Conservation (phyloP, 257 asterid species). For the Solanum piurae region DNA sequence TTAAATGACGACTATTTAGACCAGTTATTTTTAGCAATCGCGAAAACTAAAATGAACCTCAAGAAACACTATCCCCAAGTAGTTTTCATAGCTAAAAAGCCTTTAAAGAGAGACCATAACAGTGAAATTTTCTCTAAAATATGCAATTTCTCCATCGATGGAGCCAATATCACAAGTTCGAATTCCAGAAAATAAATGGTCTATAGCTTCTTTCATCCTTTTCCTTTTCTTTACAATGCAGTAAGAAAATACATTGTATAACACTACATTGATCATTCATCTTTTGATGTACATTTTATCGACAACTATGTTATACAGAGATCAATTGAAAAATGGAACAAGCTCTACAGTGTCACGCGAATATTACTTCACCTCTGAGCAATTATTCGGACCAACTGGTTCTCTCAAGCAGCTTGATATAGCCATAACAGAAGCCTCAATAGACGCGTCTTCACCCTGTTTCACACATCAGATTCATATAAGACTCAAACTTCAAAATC, state of each 20-base stretch:
- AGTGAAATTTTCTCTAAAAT: neutral
- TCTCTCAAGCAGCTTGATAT: constrained; percentile 73
- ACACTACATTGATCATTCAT: neutral
- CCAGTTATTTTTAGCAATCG: neutral
- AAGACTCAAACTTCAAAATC: neutral
- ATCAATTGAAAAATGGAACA: neutral
- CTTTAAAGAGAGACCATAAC: neutral
- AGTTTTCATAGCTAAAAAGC: neutral
- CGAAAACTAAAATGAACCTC: neutral
- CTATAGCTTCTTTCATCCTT: neutral
- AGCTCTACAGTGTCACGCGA: neutral
- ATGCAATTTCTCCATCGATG: neutral
- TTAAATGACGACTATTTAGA: neutral
- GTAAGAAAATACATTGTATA: neutral
- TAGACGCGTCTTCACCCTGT: constrained; percentile 84
- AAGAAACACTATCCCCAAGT: neutral
- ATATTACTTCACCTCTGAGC: constrained; percentile 51
- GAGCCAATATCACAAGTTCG: neutral
- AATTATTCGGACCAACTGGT: constrained; percentile 60
- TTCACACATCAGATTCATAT: neutral
- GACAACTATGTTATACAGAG: neutral
- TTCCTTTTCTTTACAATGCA: neutral
- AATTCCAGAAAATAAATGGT: neutral
- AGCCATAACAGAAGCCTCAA: constrained; percentile 85
- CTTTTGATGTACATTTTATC: neutral